Evolutionary conservation across 768 basidiomycete genomes (phyloP), one percentile per base, ranked within the genome.

Genomic region (Lyophyllum decastes): DNA sequence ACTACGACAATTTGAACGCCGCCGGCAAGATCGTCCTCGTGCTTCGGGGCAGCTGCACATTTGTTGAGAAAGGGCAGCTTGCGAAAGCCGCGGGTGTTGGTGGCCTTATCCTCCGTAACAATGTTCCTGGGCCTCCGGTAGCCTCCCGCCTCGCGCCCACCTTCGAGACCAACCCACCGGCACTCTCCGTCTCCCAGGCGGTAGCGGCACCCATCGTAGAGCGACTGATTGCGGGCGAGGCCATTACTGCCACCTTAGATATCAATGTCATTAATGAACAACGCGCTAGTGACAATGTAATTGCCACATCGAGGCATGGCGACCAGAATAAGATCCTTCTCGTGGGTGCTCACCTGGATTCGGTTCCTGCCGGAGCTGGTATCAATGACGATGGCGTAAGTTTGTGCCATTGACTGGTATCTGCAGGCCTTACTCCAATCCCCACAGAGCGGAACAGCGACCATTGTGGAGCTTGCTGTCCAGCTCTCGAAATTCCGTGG

Each of bases 341-440:
- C n/a, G 62, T 66, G 33, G 70, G 72, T 55, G 66, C 65, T 34
- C 70, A 71, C 43, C 60, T 66, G 9, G 72, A 73, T 56, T 73
- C 72, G 2, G 72, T 72, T 2, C 63, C 68, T 53, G 70, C 70
- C 54, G 70, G 69, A 33, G 66, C 72, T 25, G 70, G 72, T 54
- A 71, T 70, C 57, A 70, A 71, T 56, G 70, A 70, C 48, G 66
- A 70, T 56, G 67, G 68, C 4, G 70, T 71, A 40, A 25, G 57
- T 43, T 24, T 10, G 14, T 33, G n/a, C 17, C 22, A n/a, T 52
- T 8, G 6, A 11, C 46, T 21, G 30, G 6, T 41, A 38, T 40
- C 27, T 27, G 19, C 38, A 14, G 11, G 6, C 9, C 17, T 38
- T 17, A 30, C 30, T 49, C 48, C 3, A 26, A 10, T 26, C 8